Conservation (phyloP, 1,284 basidiomycete genomes). For the Naganishia albida region DNA sequence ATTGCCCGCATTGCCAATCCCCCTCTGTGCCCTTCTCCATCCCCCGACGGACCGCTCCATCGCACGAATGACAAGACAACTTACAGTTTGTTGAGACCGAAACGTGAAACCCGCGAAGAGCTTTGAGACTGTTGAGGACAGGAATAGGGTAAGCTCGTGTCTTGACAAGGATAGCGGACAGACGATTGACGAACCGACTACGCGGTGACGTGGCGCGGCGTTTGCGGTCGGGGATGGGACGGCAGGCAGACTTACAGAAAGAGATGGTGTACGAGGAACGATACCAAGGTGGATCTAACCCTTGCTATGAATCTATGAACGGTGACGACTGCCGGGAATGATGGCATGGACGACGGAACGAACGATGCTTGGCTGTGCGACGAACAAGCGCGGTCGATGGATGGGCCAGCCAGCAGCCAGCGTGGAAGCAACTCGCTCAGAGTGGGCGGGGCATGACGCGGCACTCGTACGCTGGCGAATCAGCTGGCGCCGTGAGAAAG, state of each 20-base stretch:
- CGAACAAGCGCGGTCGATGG: constrained; percentile 29
- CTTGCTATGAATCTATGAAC: constrained; percentile 1
- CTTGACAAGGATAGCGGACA: background rate
- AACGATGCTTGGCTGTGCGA: constrained; percentile 17
- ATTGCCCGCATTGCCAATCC: too few relatives aligned
- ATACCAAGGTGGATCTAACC: background rate
- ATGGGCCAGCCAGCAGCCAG: background rate
- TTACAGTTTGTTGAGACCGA: constrained; percentile 17
- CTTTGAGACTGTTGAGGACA: constrained; percentile 17
- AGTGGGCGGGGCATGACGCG: constrained; percentile 13
- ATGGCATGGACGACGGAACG: background rate
- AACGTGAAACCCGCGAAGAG: constrained; percentile 1
- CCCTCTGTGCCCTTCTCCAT: too few relatives aligned
- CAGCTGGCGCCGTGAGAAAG: constrained; percentile 31
- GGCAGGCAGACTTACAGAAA: constrained; percentile 2
- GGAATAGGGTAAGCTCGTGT: constrained; percentile 29
- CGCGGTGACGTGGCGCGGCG: background rate
- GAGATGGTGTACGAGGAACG: background rate
- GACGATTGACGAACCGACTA: background rate
- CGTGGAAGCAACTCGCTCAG: constrained; percentile 19
- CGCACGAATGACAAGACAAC: constrained; percentile 8
- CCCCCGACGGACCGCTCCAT: too few relatives aligned
- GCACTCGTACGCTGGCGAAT: constrained; percentile 26
- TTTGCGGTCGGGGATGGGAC: background rate
- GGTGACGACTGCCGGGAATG: constrained; percentile 24